Conservation (phyloP, 2,329 filamentous ascomycete genomes). For the Ophiosphaerella narmari region DNA sequence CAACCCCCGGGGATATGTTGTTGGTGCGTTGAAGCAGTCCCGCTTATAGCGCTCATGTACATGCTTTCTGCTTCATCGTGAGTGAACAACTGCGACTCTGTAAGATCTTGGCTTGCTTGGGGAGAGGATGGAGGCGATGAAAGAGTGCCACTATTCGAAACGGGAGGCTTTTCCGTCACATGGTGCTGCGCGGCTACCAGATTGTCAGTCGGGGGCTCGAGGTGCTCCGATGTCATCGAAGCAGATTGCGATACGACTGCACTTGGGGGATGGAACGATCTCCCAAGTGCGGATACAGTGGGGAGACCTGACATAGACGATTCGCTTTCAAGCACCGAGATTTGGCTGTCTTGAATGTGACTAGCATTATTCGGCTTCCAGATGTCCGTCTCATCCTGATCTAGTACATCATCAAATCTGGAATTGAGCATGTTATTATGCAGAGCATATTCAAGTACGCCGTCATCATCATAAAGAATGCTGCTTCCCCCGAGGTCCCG, state of each 20-base stretch:
- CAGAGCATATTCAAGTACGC: slow-evolving; percentile 40
- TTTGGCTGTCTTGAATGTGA: slow-evolving; percentile 15
- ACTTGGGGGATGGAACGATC: slow-evolving; percentile 17
- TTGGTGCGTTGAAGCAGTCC: slow-evolving; percentile 20
- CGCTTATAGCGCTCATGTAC: slow-evolving; percentile 74
- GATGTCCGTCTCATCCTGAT: slow-evolving; percentile 1
- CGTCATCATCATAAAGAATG: slow-evolving; percentile 42
- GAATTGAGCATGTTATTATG: slow-evolving; percentile 39
- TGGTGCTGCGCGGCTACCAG: slow-evolving; percentile 17
- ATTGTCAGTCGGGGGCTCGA: slow-evolving; percentile 16
- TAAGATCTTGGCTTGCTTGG: slow-evolving; percentile 27
- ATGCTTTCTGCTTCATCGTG: slow-evolving; percentile 84
- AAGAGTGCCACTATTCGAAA: slow-evolving; percentile 3
- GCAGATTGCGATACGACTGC: slow-evolving; percentile 10
- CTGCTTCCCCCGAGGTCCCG: slow-evolving; percentile 33
- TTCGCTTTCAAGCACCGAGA: slow-evolving; percentile 18
- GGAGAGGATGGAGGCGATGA: slow-evolving; percentile 9
- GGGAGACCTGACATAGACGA: slow-evolving; percentile 25
- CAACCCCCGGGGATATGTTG: slow-evolving; percentile 50
- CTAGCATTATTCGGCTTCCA: slow-evolving; percentile 14
- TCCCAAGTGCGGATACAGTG: slow-evolving; percentile 31
- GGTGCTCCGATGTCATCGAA: slow-evolving; percentile 9
- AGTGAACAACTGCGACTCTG: slow-evolving; percentile 70
- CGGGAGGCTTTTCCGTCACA: slow-evolving; percentile 7
- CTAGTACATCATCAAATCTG: slow-evolving; percentile 19